Conservation (phyloP, 169 alveolate genomes). For the Eimeria acervulina region DNA sequence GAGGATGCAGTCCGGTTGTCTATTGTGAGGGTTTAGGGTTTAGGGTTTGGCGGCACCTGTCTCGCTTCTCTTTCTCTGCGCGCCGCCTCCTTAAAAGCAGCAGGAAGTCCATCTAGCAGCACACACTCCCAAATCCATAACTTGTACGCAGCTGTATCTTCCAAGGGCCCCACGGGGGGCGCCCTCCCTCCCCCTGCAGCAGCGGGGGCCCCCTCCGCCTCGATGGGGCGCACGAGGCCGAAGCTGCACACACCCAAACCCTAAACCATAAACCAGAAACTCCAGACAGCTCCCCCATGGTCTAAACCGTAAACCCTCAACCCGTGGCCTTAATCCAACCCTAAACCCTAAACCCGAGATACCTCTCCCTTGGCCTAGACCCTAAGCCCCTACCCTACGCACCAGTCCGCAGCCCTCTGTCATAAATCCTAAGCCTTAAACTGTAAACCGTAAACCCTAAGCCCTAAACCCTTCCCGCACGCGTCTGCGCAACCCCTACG, state of each 20-base stretch:
- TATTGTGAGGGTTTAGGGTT: conserved; percentile 4
- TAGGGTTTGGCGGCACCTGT: conserved; percentile 28
- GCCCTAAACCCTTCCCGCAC: conserved; percentile 5
- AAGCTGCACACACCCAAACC: background rate
- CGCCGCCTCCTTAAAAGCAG: conserved; percentile 67
- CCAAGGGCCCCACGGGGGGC: conserved; percentile 7
- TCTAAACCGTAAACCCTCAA: background rate
- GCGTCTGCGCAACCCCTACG: too few relatives aligned
- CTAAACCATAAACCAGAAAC: background rate
- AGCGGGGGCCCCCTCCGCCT: background rate
- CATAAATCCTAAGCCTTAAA: too few relatives aligned
- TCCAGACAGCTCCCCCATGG: background rate
- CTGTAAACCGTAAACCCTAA: conserved; percentile 13
- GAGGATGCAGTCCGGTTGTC: background rate
- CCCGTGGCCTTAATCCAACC: background rate
- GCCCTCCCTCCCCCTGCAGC: background rate
- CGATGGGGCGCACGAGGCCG: conserved; percentile 37
- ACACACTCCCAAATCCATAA: conserved; percentile 81
- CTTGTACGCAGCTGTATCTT: conserved; percentile 42
- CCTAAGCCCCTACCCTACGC: background rate
- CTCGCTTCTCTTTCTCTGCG: conserved; percentile 69
- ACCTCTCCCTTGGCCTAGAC: background rate
- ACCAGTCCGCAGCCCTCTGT: background rate
- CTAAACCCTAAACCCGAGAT: background rate
- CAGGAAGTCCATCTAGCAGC: conserved; percentile 75